Conservation (phyloP, 129 eudicot species). For the Ambrosia trifida region DNA sequence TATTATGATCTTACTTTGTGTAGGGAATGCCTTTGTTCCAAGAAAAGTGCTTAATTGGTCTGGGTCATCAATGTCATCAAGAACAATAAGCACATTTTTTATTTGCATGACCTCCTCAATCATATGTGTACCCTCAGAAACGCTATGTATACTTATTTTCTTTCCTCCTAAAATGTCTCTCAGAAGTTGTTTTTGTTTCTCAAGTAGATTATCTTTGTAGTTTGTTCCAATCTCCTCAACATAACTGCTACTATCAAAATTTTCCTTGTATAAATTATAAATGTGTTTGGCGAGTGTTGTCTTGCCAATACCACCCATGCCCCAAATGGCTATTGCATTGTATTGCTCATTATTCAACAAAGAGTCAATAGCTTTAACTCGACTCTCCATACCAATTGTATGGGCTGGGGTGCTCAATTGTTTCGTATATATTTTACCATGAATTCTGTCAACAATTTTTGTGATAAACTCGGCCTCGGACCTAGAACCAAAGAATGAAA, state of each 20-base stretch:
- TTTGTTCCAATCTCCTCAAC: constrained; percentile 14
- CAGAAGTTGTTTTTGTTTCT: too few relatives aligned
- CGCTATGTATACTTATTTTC: too few relatives aligned
- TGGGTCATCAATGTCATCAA: constrained; percentile 21
- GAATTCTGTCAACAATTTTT: background rate
- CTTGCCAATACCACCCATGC: constrained; percentile 26
- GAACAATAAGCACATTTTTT: too few relatives aligned
- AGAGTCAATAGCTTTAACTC: constrained; percentile 8
- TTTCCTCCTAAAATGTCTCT: too few relatives aligned
- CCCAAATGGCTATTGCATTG: constrained; percentile 6
- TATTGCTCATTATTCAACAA: constrained; percentile 2
- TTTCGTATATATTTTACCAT: background rate
- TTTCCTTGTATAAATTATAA: constrained; percentile 9
- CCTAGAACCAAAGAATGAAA: constrained; percentile 7
- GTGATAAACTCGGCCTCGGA: constrained; percentile 1
- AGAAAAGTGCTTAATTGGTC: constrained; percentile 10
- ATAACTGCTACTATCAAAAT: constrained; percentile 12
- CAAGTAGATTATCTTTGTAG: too few relatives aligned
- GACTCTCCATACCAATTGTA: constrained; percentile 11
- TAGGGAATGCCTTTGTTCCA: constrained; percentile 2
- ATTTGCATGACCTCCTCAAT: too few relatives aligned
- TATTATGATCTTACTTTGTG: constrained; percentile 22
- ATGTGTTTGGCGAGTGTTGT: constrained; percentile 20
- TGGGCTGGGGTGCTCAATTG: background rate
- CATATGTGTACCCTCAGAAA: too few relatives aligned